phyloP scores from a whole-genome alignment of 2,329 filamentous ascomycete species.

The Exophiala mesophila region DNA sequence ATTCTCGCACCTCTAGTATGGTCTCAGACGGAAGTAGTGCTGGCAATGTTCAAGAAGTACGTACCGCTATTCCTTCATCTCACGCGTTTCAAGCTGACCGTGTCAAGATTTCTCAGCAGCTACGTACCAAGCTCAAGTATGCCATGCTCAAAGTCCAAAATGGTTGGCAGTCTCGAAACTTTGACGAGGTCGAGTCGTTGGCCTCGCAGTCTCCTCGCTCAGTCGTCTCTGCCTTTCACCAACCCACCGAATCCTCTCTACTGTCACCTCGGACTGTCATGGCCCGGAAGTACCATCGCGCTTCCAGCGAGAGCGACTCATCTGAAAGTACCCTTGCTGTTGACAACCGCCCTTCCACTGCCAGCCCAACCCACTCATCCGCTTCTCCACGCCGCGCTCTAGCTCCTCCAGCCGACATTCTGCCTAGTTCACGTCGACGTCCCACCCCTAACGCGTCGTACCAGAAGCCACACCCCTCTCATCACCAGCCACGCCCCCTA shows the following conservation, averaged over 20 bases:
- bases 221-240: conserved; percentile 56
- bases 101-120: conserved; percentile 65
- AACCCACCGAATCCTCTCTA: conserved; percentile 46
- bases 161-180: conserved; percentile 74
- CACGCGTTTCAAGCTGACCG: conserved; percentile 13
- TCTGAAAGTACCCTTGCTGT: conserved; percentile 21
- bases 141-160: conserved; percentile 91
- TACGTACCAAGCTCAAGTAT: conserved; percentile 81
- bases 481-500: conserved; percentile 10
- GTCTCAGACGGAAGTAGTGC: conserved; percentile 12
- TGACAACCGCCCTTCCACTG: conserved; percentile 13
- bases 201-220: conserved; percentile 63
- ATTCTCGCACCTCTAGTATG: conserved; percentile 17
- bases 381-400: conserved; percentile 25
- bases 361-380: conserved; percentile 9
- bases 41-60: conserved; percentile 22
- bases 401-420: conserved; percentile 42
- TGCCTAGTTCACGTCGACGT: conserved; percentile 35
- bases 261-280: conserved; percentile 42
- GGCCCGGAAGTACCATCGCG: conserved; percentile 25
- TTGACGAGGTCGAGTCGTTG: conserved; percentile 71
- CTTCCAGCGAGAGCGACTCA: conserved; percentile 27
- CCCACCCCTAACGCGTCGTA: conserved; percentile 34
- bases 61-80: neutral
- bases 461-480: conserved; percentile 12